Evolutionary conservation across 441 rosid genomes (phyloP).

Genomic region (Arabidopsis hybrid): DNA sequence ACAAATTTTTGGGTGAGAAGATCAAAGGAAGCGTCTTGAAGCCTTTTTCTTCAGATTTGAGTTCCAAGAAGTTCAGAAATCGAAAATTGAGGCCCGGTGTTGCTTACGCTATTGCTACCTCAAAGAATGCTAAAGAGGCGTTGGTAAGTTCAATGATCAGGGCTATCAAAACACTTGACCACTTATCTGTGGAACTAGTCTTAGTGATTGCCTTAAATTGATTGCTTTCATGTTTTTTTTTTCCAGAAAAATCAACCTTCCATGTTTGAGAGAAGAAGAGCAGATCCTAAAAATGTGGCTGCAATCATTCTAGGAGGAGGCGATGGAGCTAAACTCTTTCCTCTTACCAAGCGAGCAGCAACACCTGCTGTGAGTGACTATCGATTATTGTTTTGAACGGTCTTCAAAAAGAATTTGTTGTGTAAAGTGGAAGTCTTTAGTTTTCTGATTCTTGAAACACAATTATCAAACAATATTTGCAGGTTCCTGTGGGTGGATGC

Average conservation of each 20-base stretch:
- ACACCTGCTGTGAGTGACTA: slow-evolving; percentile 80
- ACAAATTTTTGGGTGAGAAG: slow-evolving; percentile 67
- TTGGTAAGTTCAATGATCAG: slow-evolving; percentile 50
- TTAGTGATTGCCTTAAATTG: neutral
- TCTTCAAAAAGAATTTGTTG: neutral
- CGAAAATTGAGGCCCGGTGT: slow-evolving; percentile 51
- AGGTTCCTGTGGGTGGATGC: slow-evolving; percentile 98
- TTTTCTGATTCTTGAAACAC: slow-evolving; percentile 18
- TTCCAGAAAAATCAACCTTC: slow-evolving; percentile 59
- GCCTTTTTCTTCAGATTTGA: slow-evolving; percentile 46
- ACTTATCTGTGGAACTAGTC: neutral
- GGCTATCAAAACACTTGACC: neutral
- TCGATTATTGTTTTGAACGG: neutral
- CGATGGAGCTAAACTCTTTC: slow-evolving; percentile 86
- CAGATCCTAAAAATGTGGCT: slow-evolving; percentile 86
- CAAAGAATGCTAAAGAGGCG: slow-evolving; percentile 56
- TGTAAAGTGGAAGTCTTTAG: slow-evolving; percentile 20
- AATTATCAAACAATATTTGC: slow-evolving; percentile 10
- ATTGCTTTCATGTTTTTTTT: slow-evolving; percentile 15
- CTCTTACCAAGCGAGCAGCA: slow-evolving; percentile 87
- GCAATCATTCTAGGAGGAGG: slow-evolving; percentile 95
- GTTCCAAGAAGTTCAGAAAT: slow-evolving; percentile 41
- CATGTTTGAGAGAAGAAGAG: slow-evolving; percentile 58
- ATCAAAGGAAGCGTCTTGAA: slow-evolving; percentile 43
- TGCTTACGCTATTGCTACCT: slow-evolving; percentile 63